Evolutionary conservation across 2,329 filamentous ascomycete species (phyloP), one percentile per base, ranked within the genome.

Genomic region (Hypocrella siamensis): DNA sequence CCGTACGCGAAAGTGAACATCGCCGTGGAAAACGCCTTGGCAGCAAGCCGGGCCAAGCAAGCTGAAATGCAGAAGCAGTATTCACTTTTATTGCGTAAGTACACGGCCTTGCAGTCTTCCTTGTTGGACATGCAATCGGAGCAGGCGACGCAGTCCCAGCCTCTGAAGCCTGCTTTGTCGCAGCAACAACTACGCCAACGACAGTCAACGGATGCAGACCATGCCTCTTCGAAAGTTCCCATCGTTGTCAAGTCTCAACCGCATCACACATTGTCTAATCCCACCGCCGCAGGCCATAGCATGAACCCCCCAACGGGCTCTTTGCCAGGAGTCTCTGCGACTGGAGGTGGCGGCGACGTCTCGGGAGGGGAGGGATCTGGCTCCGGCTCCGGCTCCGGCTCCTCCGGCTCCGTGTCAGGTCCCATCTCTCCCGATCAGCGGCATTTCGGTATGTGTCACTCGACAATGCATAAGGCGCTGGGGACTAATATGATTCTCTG

Each of bases 51-150:
- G 30, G 57, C 60, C 1, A 68, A 65, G 46, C 64, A 72, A 37
- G 53, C 57, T 0, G 67, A 70, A 40, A 47, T 72, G 37, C 63
- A 68, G 42, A 64, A 58, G 43, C 65, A 67, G 36, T 60, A 67
- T 41, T 51, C 52, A 28, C 52, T 61, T 15, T 52, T 73, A 30
- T 55, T 57, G 42, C 60, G 58, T 32, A 69, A 67, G 42, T 69
- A 69, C 43, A 63, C 58, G 10, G 57, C 58, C 2, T 48, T 71
- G 15, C 63, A 73, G 46, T 61, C 60, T 7, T 58, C 57, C 2
- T 41, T 70, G 5, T 45, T 68, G 26, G 63, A 69, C 31, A 52
- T 66, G 49, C 54, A 58, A 37, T 53, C 56, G 6, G 53, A 50
- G 16, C 26, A 35, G 7, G 17, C 22, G 7, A 6, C 14, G 10